Conservation (phyloP, 768 basidiomycete species). For the Cystofilobasidium capitatum region DNA sequence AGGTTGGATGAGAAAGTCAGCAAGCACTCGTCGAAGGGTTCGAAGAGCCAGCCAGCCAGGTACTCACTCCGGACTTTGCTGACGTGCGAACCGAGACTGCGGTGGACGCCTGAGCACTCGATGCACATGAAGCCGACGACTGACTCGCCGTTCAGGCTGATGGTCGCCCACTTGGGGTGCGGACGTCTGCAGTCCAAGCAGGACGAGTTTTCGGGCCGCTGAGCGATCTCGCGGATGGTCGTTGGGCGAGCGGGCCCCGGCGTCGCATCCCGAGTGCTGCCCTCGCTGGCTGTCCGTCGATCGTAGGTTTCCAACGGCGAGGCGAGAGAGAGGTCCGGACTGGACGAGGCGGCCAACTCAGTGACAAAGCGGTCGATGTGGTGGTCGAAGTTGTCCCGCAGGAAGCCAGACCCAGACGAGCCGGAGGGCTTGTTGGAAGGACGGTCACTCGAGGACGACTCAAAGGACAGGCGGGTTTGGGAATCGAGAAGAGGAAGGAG, state of each 20-base stretch:
- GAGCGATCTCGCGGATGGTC: not conserved
- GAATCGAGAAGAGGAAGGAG: not conserved
- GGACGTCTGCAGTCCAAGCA: not conserved
- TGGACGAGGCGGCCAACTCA: not conserved
- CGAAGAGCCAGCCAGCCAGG: not conserved
- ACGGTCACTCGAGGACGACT: not conserved
- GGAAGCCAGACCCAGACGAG: not conserved
- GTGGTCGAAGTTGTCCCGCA: not conserved
- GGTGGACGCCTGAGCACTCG: slow-evolving; percentile 20
- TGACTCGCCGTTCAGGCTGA: slow-evolving; percentile 4
- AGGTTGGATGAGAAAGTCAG: not conserved
- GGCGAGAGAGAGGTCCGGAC: slow-evolving; percentile 8
- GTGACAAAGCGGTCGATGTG: not conserved
- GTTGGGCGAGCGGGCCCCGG: not conserved
- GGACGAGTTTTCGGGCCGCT: not conserved
- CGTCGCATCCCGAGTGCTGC: not conserved
- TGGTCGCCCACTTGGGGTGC: slow-evolving; percentile 23
- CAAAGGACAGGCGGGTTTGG: not conserved
- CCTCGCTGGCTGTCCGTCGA: slow-evolving; percentile 18
- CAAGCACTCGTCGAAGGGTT: too few species aligned
- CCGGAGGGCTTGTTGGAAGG: not conserved
- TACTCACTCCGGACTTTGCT: slow-evolving; percentile 20
- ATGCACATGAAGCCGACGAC: slow-evolving; percentile 21
- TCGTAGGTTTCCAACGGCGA: slow-evolving; percentile 1
- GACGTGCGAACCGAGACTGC: slow-evolving; percentile 17